Conservation (phyloP, 345 rosid species). For the Fremontodendron californicum region DNA sequence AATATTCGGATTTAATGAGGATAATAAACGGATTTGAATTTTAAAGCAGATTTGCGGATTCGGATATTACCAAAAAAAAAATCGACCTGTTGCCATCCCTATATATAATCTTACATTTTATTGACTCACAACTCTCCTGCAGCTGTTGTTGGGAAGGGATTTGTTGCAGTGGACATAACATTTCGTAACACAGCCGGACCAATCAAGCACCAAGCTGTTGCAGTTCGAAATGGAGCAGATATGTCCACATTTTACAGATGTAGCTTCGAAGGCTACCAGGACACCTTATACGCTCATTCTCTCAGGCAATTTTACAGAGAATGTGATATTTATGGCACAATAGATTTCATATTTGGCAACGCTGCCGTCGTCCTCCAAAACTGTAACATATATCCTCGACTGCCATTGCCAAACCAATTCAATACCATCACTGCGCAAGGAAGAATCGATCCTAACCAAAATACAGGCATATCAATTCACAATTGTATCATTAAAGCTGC, state of each 20-base stretch:
- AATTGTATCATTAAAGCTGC: conserved; percentile 59
- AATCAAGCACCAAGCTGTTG: conserved; percentile 52
- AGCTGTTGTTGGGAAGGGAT: conserved; percentile 43
- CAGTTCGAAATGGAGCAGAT: conserved; percentile 47
- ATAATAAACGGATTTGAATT: too few species aligned
- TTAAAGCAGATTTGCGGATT: too few species aligned
- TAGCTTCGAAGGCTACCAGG: conserved; percentile 57
- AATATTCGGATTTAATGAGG: too few species aligned
- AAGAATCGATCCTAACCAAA: conserved; percentile 46
- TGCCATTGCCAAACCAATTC: conserved; percentile 32
- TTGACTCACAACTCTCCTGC: neutral
- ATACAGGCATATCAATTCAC: conserved; percentile 56
- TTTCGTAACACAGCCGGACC: conserved; percentile 58
- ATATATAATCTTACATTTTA: neutral
- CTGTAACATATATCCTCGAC: conserved; percentile 24
- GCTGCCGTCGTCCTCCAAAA: conserved; percentile 28
- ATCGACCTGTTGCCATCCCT: too few species aligned
- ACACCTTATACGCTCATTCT: conserved; percentile 52
- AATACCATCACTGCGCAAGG: conserved; percentile 53
- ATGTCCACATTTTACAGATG: conserved; percentile 45
- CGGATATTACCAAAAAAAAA: too few species aligned
- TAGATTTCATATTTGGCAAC: conserved; percentile 50
- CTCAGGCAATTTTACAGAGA: conserved; percentile 49
- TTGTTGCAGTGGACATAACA: conserved; percentile 47
- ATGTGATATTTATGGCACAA: conserved; percentile 51